Evolutionary conservation across 805 yeast species (phyloP).

Genomic region (Yarrowia hollandica): DNA sequence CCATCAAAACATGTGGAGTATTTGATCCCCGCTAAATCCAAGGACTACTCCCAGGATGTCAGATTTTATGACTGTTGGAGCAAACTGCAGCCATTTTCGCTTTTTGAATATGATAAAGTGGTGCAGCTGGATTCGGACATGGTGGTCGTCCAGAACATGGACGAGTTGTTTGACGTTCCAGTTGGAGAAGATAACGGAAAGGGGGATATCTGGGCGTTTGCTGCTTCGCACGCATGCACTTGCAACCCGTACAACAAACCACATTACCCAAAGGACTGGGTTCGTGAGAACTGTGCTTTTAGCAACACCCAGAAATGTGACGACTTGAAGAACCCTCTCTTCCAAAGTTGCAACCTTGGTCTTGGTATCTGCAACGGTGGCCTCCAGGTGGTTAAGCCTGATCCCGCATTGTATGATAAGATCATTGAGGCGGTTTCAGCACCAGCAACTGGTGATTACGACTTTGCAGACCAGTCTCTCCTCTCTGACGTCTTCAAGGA

Average conservation of each 20-base stretch:
- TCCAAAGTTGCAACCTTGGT: constrained; percentile 40
- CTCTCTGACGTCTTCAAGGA: constrained; percentile 54
- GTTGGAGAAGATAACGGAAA: constrained; percentile 39
- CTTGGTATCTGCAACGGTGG: constrained; percentile 62
- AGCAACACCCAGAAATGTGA: constrained; percentile 42
- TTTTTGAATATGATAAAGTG: constrained; percentile 53
- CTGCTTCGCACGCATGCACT: constrained; percentile 62
- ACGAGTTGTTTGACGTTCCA: constrained; percentile 54
- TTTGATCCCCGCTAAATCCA: constrained; percentile 48
- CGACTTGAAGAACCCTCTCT: constrained; percentile 46
- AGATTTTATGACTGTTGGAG: constrained; percentile 65
- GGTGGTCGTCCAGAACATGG: constrained; percentile 59
- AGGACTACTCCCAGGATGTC: constrained; percentile 52
- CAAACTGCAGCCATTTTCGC: constrained; percentile 55
- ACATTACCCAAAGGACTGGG: constrained; percentile 59
- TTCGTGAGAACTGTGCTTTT: constrained; percentile 52
- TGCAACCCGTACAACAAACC: constrained; percentile 56
- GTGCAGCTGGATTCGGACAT: constrained; percentile 61
- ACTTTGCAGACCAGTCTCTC: constrained; percentile 60
- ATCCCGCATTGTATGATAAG: constrained; percentile 42
- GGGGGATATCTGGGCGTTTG: constrained; percentile 44
- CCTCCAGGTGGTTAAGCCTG: constrained; percentile 52
- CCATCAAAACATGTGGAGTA: constrained; percentile 46
- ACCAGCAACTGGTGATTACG: constrained; percentile 47
- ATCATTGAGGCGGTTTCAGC: constrained; percentile 47